A percentile compares a stretch with the other conserved stretches of the same genome.
Evolutionary conservation across 768 basidiomycete species (phyloP).

Genomic region (Tricholoma saponaceum): DNA sequence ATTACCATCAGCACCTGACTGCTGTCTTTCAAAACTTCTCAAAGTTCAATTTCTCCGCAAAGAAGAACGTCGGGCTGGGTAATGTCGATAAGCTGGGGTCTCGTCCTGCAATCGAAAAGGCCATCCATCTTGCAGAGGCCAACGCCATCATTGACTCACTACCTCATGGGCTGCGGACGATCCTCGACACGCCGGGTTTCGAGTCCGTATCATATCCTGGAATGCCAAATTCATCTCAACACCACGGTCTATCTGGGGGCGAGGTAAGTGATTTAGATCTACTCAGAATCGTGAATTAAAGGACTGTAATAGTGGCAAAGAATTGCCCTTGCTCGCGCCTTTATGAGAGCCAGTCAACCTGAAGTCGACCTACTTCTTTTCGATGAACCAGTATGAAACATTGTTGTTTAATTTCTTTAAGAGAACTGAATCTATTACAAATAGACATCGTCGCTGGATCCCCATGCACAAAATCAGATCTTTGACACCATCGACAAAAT

Average conservation of each 20-base stretch:
- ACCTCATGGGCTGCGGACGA: constrained; percentile 71
- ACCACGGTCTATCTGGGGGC: constrained; percentile 78
- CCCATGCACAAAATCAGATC: constrained; percentile 74
- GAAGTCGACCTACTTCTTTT: constrained; percentile 78
- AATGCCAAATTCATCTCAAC: constrained; percentile 26
- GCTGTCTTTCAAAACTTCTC: constrained; percentile 86
- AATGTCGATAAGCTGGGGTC: constrained; percentile 60
- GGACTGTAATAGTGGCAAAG: constrained; percentile 66
- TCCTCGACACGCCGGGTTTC: constrained; percentile 59
- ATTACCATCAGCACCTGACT: constrained; percentile 73
- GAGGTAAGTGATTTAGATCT: constrained; percentile 50
- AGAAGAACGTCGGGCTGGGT: constrained; percentile 86
- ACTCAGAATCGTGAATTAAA: not conserved
- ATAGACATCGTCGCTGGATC: constrained; percentile 77
- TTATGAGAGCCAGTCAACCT: constrained; percentile 76
- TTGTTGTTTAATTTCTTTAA: constrained; percentile 1
- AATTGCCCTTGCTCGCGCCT: constrained; percentile 81
- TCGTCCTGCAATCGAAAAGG: constrained; percentile 52
- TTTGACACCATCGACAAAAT: constrained; percentile 72
- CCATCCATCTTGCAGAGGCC: constrained; percentile 72
- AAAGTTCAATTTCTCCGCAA: constrained; percentile 70
- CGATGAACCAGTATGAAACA: constrained; percentile 69
- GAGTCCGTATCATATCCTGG: constrained; percentile 48
- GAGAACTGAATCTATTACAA: constrained; percentile 2
- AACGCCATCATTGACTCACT: constrained; percentile 59